Base-by-base conservation (phyloP, 1,284 basidiomycete species). In the Fomitiporia mediterranea region DNA sequence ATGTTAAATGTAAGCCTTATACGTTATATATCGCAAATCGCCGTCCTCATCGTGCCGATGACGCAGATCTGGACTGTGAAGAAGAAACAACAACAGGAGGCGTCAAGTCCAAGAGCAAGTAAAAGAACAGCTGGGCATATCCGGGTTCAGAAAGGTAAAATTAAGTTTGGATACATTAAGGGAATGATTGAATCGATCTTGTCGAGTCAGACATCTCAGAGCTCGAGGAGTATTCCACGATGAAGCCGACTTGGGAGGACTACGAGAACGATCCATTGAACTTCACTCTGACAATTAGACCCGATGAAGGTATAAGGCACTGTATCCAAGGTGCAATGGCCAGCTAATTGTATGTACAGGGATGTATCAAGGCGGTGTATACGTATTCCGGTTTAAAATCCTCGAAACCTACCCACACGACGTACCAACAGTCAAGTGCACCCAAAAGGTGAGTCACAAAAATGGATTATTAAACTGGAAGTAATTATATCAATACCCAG, bases 351-450 rank as follows among this genome's bases (percentile, higher is more conserved):
- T 42, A 23, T 53, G 58, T 51, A 34, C 19, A 98, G 96, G 97
- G 66, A 96, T 99, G 89, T 99, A 99, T 82, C 90, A 94, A 75
- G 91, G 91, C 65, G 97, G 94, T 63, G 77, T 85, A 19, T 99
- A 98, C 78, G 74, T 80, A 57, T 99, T 99, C 76, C 93, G 90
- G 28, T 95, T 99, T 72, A 82, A 81, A 60, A 98, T 99, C 81
- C 97, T 94, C 75, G 86, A 86, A 70, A 98, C 97, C 74, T 99
- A 99, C 73, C 97, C 97, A 43, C 97, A 99, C 71, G 96, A 99
- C 66, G 94, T 96, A 56, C 97, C 97, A 65, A 99, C 98, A 73
- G 97, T 99, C 73, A 95, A 97, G 70, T 98, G 96, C 75, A 87
- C 85, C 54, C 93, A 95, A 70, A 98, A 89, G 67, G 95, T 95